Evolutionary conservation across 2,329 filamentous ascomycete genomes (phyloP), one percentile per base, ranked within the genome.

Genomic region (Talaromyces sp.): DNA sequence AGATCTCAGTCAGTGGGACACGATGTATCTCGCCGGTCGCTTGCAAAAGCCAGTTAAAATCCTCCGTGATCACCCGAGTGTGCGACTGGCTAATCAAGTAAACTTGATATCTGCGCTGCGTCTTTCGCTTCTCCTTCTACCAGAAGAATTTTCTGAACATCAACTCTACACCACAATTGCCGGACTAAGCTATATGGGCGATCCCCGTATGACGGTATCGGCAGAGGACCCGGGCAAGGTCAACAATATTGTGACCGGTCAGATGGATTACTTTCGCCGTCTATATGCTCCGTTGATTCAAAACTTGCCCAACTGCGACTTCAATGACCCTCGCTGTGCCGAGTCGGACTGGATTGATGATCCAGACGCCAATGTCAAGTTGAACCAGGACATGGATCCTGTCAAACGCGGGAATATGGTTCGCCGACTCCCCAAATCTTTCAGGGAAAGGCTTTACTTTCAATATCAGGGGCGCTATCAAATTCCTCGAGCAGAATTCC

Each of bases 21-120:
- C 91, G 0, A 81, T 99, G 27, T 99, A 99, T 74, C 84, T 99
- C n/a, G 94, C 95, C 6, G 94, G 94, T 3, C 89, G 94, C 35
- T 82, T 99, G 57, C 94, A 99, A 65, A 99, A 99, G 74, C 94
- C 94, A 1, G 94, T 96, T 75, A 97, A 99, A 79, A 97, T 99
- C 66, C 83, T 99, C 19, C 88, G 92, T 56, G 94, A 99, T 72
- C 91, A 99, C 69, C 91, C 94, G 0, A 88, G 88, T 55, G 92
- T 99, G 46, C 90, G 94, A 32, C 85, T 97, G 32, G 91, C 93
- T 4, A 97, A 99, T 74, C 94, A 99, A 75, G 88, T 95, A 74
- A 99, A 99, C 73, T 83, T 99, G 19, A 84, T 97, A 50, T 93
- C 93, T 9, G 95, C 95, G 2, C 81, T 97, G 5, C 90, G 94